phyloP scores from a whole-genome alignment of 1,284 basidiomycete species.

The Ceratobasidium papillatum region DNA sequence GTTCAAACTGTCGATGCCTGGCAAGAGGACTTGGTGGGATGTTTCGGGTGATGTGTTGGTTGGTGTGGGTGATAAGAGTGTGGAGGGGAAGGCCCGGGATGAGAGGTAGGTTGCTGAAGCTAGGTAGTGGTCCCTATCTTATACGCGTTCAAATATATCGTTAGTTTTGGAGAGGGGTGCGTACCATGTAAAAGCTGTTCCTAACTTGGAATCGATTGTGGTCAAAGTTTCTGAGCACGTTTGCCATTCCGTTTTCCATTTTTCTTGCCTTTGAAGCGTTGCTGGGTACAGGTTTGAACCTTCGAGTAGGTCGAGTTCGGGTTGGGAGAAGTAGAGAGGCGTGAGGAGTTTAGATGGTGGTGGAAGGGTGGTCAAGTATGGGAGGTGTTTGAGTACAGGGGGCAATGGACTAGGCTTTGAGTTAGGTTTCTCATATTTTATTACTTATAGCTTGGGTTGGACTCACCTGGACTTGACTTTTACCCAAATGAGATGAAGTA shows the following conservation, averaged over 20 bases:
- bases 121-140: conserved; percentile 71
- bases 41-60: conserved; percentile 59
- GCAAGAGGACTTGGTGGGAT: conserved; percentile 78
- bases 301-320: conserved; percentile 70
- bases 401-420: conserved; percentile 44
- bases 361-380: conserved; percentile 77
- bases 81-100: conserved; percentile 88
- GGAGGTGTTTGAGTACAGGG: conserved; percentile 58
- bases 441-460: conserved; percentile 45
- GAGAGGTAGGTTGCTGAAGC: conserved; percentile 79
- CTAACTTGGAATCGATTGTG: conserved; percentile 57
- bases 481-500: conserved; percentile 68
- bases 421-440: neutral
- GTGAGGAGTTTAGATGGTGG: conserved; percentile 66
- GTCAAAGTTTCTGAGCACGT: conserved; percentile 58
- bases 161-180: neutral
- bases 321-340: conserved; percentile 72
- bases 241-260: conserved; percentile 69
- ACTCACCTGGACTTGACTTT: conserved; percentile 46
- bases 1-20: conserved; percentile 85
- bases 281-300: conserved; percentile 84
- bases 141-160: neutral
- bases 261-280: conserved; percentile 65
- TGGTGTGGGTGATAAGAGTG: conserved; percentile 68
- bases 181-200: conserved; percentile 71